These are phyloP conservation scores for Xylariaceae sp. DNA, from an alignment of 2,329 filamentous ascomycete species.

Conservation along the genomic window DNA sequence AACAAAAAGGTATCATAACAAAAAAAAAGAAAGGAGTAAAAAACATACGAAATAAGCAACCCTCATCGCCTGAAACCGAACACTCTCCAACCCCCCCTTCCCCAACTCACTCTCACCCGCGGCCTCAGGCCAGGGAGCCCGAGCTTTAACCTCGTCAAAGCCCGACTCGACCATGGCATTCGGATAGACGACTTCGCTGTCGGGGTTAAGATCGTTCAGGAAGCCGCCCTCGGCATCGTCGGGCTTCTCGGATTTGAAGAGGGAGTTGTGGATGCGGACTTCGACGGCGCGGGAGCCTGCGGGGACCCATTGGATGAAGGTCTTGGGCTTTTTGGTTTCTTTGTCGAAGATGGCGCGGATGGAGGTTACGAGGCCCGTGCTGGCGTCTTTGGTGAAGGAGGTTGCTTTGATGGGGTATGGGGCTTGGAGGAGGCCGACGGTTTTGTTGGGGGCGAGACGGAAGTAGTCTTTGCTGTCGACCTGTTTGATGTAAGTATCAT, in stretches of 20 bases:
- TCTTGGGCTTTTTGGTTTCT: conserved; percentile 67
- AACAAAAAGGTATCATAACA: too few species aligned
- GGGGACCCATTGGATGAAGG: conserved; percentile 87
- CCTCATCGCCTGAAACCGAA: conserved; percentile 87
- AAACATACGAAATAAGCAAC: conserved; percentile 71
- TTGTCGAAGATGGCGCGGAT: conserved; percentile 65
- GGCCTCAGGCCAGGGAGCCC: conserved; percentile 77
- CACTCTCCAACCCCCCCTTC: conserved; percentile 62
- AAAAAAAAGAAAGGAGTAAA: too few species aligned
- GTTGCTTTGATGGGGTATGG: conserved; percentile 65
- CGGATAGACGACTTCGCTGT: conserved; percentile 74
- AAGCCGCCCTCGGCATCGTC: conserved; percentile 73
- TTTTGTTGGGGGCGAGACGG: conserved; percentile 68
- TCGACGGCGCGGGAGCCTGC: conserved; percentile 64
- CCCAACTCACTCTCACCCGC: conserved; percentile 62
- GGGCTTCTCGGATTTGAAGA: conserved; percentile 86
- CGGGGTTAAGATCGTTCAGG: conserved; percentile 75
- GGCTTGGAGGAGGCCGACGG: conserved; percentile 66
- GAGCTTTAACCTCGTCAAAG: conserved; percentile 66
- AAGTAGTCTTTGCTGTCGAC: conserved; percentile 69
- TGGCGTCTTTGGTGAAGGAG: conserved; percentile 61
- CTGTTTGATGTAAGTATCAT: conserved; percentile 1
- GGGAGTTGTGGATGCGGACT: conserved; percentile 70
- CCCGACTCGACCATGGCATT: conserved; percentile 78
- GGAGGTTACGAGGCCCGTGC: conserved; percentile 56